Evolutionary conservation across 2,329 filamentous ascomycete species (phyloP).

Genomic region (Microthyrium microscopicum): DNA sequence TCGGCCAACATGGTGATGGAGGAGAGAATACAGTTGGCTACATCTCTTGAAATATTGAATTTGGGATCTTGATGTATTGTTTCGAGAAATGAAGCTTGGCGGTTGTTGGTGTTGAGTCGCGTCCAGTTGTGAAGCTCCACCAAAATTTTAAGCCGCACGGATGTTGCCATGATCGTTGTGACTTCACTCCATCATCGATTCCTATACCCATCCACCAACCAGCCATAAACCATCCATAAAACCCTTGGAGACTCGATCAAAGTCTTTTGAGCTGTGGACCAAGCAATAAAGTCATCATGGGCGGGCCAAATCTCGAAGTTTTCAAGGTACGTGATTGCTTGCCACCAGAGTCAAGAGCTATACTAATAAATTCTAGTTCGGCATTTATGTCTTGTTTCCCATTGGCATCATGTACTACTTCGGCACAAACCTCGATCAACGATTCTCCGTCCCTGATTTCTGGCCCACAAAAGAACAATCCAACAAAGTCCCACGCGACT

Average conservation of each 20-base stretch:
- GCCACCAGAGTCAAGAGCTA: constrained; percentile 5
- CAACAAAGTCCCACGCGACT: constrained; percentile 59
- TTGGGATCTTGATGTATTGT: too few species aligned
- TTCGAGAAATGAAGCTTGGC: too few species aligned
- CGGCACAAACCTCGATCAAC: constrained; percentile 88
- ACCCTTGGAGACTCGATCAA: background rate
- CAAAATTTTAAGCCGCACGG: too few species aligned
- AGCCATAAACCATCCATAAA: background rate
- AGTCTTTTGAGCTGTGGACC: background rate
- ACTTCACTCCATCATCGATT: too few species aligned
- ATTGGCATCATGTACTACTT: constrained; percentile 99
- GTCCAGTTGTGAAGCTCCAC: too few species aligned
- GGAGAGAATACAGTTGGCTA: too few species aligned
- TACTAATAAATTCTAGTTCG: constrained; percentile 60
- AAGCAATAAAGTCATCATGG: too few species aligned
- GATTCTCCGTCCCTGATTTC: constrained; percentile 79
- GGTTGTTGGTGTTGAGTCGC: too few species aligned
- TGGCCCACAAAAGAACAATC: constrained; percentile 75
- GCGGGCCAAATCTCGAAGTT: constrained; percentile 78
- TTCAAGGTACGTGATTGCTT: constrained; percentile 53
- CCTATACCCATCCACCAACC: too few species aligned
- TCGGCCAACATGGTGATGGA: too few species aligned
- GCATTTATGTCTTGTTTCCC: constrained; percentile 96
- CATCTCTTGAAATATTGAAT: too few species aligned
- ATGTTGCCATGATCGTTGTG: too few species aligned